Percentiles rank a stretch among this genome's conserved stretches.
Evolutionary conservation across 106 monocot genomes (phyloP).

Genomic region (Dioscorea dumetorum): DNA sequence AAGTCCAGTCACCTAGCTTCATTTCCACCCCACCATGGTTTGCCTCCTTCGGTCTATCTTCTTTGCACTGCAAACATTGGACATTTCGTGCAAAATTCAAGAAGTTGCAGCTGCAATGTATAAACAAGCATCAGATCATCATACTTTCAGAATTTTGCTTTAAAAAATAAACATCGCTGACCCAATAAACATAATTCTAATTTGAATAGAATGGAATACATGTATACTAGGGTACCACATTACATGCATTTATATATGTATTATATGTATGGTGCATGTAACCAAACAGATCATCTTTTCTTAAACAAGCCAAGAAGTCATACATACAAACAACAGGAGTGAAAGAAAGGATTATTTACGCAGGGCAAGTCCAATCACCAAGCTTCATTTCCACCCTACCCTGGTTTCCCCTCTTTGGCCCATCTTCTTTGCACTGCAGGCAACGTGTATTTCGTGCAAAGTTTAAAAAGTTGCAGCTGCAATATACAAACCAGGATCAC

Average conservation of each 20-base stretch:
- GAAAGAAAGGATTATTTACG: constrained; percentile 21
- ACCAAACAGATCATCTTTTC: too few species aligned
- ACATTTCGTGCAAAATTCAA: constrained; percentile 82
- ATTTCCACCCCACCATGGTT: constrained; percentile 32
- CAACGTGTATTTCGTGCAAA: constrained; percentile 75
- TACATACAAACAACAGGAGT: neutral
- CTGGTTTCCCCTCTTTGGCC: constrained; percentile 37
- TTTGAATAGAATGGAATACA: too few species aligned
- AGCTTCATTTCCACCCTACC: constrained; percentile 55
- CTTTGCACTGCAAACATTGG: constrained; percentile 64
- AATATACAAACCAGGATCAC: neutral
- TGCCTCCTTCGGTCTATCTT: constrained; percentile 50
- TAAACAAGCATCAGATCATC: neutral
- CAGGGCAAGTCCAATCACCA: constrained; percentile 86
- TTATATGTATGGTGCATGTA: too few species aligned
- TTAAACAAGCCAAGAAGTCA: too few species aligned
- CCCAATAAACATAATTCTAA: too few species aligned
- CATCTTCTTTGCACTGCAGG: constrained; percentile 59
- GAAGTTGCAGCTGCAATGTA: constrained; percentile 67
- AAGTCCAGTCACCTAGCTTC: constrained; percentile 94
- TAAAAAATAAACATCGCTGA: too few species aligned
- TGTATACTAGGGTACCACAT: too few species aligned
- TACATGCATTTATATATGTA: too few species aligned
- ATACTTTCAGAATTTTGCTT: too few species aligned
- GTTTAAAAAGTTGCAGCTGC: constrained; percentile 90